These are phyloP conservation scores for Citrus trifoliata DNA, from an alignment of 345 rosid species.

Conservation along the genomic window DNA sequence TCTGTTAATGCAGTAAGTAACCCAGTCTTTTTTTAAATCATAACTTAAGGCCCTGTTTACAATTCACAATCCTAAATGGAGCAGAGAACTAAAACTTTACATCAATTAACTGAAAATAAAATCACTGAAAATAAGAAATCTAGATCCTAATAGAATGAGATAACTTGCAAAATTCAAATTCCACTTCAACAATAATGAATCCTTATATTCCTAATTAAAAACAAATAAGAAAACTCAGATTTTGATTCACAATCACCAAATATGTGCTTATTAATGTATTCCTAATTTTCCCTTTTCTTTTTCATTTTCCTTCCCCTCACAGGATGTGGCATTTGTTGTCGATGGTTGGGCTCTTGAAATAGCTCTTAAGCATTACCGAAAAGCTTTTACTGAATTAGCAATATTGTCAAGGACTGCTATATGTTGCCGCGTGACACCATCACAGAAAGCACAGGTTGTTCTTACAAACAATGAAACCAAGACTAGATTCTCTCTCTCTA, in stretches of 20 bases:
- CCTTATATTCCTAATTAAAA: not conserved
- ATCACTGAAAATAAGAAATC: not conserved
- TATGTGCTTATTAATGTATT: not conserved
- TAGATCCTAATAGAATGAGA: not conserved
- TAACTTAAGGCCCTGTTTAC: not conserved
- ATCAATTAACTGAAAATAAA: no score
- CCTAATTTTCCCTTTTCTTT: not conserved
- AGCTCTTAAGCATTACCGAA: slow-evolving; percentile 71
- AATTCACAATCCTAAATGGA: not conserved
- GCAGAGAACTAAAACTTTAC: not conserved
- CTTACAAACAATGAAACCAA: not conserved
- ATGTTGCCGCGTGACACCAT: slow-evolving; percentile 97
- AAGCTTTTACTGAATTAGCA: slow-evolving; percentile 91
- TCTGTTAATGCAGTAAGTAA: not conserved
- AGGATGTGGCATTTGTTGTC: slow-evolving; percentile 95
- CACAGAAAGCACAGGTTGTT: slow-evolving; percentile 95
- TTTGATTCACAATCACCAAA: not conserved
- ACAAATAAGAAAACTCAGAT: not conserved
- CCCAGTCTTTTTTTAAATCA: not conserved
- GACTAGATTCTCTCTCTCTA: not conserved
- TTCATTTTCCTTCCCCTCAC: slow-evolving; percentile 6
- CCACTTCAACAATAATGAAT: not conserved
- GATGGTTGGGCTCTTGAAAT: slow-evolving; percentile 99
- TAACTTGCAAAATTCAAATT: not conserved
- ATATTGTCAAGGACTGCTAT: slow-evolving; percentile 94